Evolutionary conservation across 2,329 filamentous ascomycete species (phyloP).

Genomic region (Monosporascus sp.): DNA sequence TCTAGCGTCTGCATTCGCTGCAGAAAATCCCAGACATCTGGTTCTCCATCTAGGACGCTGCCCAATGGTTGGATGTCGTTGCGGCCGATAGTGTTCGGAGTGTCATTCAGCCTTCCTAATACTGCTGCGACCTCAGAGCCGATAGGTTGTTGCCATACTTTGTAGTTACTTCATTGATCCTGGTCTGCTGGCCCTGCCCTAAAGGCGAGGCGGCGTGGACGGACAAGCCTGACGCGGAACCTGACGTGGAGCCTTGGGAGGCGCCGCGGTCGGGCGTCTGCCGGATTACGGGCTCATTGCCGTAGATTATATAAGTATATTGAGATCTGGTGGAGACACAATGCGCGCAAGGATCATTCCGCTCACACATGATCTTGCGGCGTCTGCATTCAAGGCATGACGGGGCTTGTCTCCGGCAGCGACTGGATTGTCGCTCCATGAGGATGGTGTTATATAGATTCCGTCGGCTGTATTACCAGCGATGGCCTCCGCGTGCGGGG

Average conservation of each 20-base stretch:
- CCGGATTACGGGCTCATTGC: slow-evolving; percentile 2
- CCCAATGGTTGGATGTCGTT: slow-evolving; percentile 1
- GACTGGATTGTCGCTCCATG: slow-evolving; percentile 18
- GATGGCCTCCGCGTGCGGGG: background rate
- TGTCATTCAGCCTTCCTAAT: slow-evolving; percentile 1
- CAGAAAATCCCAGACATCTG: slow-evolving; percentile 11
- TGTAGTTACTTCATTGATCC: background rate
- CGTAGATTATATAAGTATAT: slow-evolving; percentile 26
- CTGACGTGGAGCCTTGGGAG: slow-evolving; percentile 1
- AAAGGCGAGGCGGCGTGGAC: slow-evolving; percentile 4
- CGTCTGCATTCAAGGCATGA: slow-evolving; percentile 39
- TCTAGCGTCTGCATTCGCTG: slow-evolving; percentile 15
- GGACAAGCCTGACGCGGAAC: slow-evolving; percentile 4
- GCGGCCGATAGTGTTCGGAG: slow-evolving; percentile 1
- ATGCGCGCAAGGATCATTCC: slow-evolving; percentile 34
- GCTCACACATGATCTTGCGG: slow-evolving; percentile 41
- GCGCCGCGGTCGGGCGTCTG: background rate
- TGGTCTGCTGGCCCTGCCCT: slow-evolving; percentile 1
- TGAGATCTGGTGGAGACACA: slow-evolving; percentile 27
- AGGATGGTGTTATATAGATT: slow-evolving; percentile 2
- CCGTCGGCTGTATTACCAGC: slow-evolving; percentile 5
- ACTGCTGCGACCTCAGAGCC: background rate
- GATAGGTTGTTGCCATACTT: background rate
- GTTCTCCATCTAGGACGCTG: slow-evolving; percentile 3
- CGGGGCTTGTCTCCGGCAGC: slow-evolving; percentile 30